phyloP scores from a whole-genome alignment of 2,329 filamentous ascomycete genomes.

The Penicillium brevicompactum region DNA sequence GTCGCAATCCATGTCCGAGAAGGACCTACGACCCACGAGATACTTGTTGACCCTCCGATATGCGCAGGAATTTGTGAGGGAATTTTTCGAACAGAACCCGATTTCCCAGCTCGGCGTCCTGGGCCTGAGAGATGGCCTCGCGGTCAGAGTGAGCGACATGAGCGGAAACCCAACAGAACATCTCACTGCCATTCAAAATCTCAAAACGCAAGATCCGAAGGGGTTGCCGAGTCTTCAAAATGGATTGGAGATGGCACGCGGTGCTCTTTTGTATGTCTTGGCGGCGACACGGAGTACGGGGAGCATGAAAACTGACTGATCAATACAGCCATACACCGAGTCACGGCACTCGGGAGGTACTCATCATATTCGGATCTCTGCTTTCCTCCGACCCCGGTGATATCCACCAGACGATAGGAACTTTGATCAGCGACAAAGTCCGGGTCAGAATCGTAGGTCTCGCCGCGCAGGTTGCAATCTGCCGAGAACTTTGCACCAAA shows the following conservation, averaged over 20 bases:
- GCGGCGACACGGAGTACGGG: background rate
- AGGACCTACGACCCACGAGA: conserved; percentile 86
- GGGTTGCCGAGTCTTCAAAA: conserved; percentile 87
- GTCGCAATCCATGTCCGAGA: conserved; percentile 90
- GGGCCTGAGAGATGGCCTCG: conserved; percentile 90
- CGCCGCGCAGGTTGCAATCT: conserved; percentile 88
- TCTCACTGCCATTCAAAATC: conserved; percentile 70
- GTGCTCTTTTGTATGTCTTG: conserved; percentile 72
- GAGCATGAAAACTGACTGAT: conserved; percentile 6
- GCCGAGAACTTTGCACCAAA: conserved; percentile 80
- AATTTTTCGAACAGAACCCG: conserved; percentile 98
- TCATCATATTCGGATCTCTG: conserved; percentile 88
- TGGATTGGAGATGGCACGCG: conserved; percentile 91
- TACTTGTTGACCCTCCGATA: conserved; percentile 81
- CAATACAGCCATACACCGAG: conserved; percentile 74
- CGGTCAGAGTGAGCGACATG: conserved; percentile 82
- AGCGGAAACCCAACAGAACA: conserved; percentile 90
- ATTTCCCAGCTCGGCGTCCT: conserved; percentile 93
- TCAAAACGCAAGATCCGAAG: conserved; percentile 68
- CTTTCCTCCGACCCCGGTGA: conserved; percentile 91
- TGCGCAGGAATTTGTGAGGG: conserved; percentile 82
- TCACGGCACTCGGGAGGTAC: conserved; percentile 89
- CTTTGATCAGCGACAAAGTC: conserved; percentile 79
- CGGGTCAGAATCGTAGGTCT: conserved; percentile 87
- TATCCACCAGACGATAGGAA: conserved; percentile 84